These are phyloP conservation scores for Malassezia equina DNA, from an alignment of 1,284 basidiomycete genomes.

Conservation along the genomic window DNA sequence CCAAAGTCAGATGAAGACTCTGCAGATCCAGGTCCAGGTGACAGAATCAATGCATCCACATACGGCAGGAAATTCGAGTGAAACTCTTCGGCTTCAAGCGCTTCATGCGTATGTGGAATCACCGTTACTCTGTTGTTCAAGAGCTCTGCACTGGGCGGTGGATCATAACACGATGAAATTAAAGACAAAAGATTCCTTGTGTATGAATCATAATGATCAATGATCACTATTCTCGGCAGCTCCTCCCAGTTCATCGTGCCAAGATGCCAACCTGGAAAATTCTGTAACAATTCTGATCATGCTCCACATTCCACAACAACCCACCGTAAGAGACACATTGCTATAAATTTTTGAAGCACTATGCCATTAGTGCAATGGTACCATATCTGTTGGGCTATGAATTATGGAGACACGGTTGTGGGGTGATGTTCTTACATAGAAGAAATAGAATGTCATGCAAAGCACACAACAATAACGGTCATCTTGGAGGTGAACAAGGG, in stretches of 20 bases:
- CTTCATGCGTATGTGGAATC: constrained; percentile 35
- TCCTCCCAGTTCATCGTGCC: background rate
- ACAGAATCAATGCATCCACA: constrained; percentile 41
- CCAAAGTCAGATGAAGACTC: constrained; percentile 34
- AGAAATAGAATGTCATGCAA: background rate
- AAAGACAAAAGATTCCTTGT: constrained; percentile 42
- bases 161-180: constrained; percentile 15
- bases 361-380: background rate
- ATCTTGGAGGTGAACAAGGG: background rate
- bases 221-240: constrained; percentile 38
- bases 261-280: background rate
- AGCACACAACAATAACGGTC: background rate
- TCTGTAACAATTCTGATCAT: background rate
- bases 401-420: background rate
- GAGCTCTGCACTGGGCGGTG: background rate
- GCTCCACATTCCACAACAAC: background rate
- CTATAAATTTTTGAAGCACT: background rate
- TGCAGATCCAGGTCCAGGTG: constrained; percentile 41
- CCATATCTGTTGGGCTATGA: background rate
- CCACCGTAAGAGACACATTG: background rate
- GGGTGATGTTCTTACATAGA: background rate
- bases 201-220: constrained; percentile 46
- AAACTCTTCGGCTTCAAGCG: constrained; percentile 23
- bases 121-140: constrained; percentile 28
- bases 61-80: constrained; percentile 27